Percentiles rank a stretch among this genome's conserved stretches.
Conservation (phyloP, 2,329 filamentous ascomycete species). For the Aspergillus neoniger region DNA sequence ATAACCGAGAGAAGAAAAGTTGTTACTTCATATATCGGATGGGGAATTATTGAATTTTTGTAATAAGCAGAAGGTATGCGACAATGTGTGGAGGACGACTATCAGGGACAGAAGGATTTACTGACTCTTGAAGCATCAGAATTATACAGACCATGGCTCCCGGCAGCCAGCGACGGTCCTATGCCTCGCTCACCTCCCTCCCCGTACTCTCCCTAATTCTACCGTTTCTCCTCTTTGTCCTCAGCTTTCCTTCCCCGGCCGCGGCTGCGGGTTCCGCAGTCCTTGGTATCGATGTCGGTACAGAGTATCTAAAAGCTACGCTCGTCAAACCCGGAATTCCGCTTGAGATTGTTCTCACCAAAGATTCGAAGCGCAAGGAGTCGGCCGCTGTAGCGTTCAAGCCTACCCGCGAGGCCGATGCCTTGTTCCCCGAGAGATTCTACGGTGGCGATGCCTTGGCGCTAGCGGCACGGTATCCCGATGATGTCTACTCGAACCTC, state of each 20-base stretch:
- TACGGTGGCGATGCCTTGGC: slow-evolving; percentile 93
- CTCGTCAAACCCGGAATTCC: slow-evolving; percentile 96
- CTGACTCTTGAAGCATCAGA: neutral
- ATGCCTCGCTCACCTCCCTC: slow-evolving; percentile 25
- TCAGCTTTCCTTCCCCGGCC: slow-evolving; percentile 57
- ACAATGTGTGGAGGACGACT: neutral
- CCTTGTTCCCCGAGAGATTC: slow-evolving; percentile 78
- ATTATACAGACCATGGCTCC: slow-evolving; percentile 36
- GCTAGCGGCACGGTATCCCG: slow-evolving; percentile 81
- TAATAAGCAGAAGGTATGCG: slow-evolving; percentile 8
- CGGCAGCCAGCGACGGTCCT: slow-evolving; percentile 30
- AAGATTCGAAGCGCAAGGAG: slow-evolving; percentile 97
- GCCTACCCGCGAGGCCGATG: slow-evolving; percentile 67
- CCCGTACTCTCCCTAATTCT: slow-evolving; percentile 49
- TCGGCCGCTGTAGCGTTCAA: slow-evolving; percentile 91
- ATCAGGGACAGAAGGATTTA: neutral
- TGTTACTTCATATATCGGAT: neutral
- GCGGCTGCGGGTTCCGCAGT: slow-evolving; percentile 72
- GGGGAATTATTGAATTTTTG: neutral
- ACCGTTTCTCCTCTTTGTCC: slow-evolving; percentile 54
- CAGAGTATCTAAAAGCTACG: slow-evolving; percentile 93
- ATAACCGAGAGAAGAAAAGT: neutral
- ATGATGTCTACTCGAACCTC: slow-evolving; percentile 91
- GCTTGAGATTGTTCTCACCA: slow-evolving; percentile 95
- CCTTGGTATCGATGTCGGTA: slow-evolving; percentile 89